Conservation (phyloP, 73 alveolate genomes). For the Paraurostyla sp. region DNA sequence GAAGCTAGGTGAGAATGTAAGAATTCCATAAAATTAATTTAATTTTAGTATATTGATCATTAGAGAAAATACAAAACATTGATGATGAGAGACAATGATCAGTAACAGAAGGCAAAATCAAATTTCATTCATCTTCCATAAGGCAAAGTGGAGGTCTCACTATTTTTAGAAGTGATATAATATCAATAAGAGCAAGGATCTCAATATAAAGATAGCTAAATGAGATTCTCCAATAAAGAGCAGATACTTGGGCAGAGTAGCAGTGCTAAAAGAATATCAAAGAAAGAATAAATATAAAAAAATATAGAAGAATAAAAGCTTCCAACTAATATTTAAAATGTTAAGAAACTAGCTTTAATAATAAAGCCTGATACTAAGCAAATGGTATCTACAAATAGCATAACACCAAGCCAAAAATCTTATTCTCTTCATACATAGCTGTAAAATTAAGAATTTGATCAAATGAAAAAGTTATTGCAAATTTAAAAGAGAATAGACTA, state of each 20-base stretch:
- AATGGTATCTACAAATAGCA: background rate
- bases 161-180: slow-evolving; percentile 20
- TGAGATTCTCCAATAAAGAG: too few species aligned
- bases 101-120: slow-evolving; percentile 9
- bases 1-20: slow-evolving; percentile 48
- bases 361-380: background rate
- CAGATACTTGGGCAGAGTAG: too few species aligned
- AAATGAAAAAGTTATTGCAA: too few species aligned
- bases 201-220: background rate
- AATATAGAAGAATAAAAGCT: background rate
- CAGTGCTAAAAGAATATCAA: slow-evolving; percentile 25
- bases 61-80: background rate
- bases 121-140: background rate
- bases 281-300: background rate
- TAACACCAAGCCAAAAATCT: background rate
- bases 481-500: too few species aligned
- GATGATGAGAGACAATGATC: slow-evolving; percentile 18
- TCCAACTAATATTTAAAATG: background rate
- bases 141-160: background rate
- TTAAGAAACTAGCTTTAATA: background rate
- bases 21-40: background rate
- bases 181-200: background rate
- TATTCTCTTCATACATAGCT: too few species aligned
- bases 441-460: too few species aligned
- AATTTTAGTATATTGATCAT: slow-evolving; percentile 40